Base-by-base conservation (phyloP, 2,329 filamentous ascomycete genomes). In the Ophiocordyceps australis region DNA sequence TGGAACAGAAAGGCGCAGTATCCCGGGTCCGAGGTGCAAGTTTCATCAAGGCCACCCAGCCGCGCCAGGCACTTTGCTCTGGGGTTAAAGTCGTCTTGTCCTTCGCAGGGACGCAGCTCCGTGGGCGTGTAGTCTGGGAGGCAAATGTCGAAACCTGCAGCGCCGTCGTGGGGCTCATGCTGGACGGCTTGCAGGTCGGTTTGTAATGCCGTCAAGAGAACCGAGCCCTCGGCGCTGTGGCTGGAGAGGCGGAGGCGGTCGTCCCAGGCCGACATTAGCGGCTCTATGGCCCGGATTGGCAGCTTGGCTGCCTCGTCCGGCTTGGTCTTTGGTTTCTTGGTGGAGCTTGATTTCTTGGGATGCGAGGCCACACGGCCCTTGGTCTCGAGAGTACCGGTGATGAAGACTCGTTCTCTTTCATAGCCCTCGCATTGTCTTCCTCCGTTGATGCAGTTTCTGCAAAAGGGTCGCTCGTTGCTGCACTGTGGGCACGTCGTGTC, bases 371-470 rank as follows among this genome's bases (percentile, higher is more conserved):
- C 66, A 17, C 65, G 56, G 9, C 65, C 65, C 30, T 55, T 59
- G 31, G 57, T 58, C 30, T 65, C 50, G 20, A 50, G 51, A 3
- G 65, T 70, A n/a, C 63, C 64, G 20, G 66, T 61, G 41, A 76
- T 71, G 45, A 76, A 76, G 29, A 74, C 60, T 11, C 61, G 62
- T 39, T 73, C 61, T 20, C 64, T 54, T 38, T 71, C 60, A 42
- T 76, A 77, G 20, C 71, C 71, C 24, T 59, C 60, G 37, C 71
- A 76, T 30, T 58, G 44, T 23, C 66, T 54, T 14, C 65, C 64
- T 36, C 59, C 63, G 36, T 61, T 55, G 29, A 57, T 49, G 41
- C 71, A 76, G 40, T 72, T 73, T 28, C 57, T 58, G 42, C 71
- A 76, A 20, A 53, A 51, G 3, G 71, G 71, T 4, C 61, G 59